Percentiles rank a stretch among this genome's conserved stretches.
Evolutionary conservation across 192 early-diverging fungal genomes (phyloP).

Genomic region (Dimargaris verticillata): DNA sequence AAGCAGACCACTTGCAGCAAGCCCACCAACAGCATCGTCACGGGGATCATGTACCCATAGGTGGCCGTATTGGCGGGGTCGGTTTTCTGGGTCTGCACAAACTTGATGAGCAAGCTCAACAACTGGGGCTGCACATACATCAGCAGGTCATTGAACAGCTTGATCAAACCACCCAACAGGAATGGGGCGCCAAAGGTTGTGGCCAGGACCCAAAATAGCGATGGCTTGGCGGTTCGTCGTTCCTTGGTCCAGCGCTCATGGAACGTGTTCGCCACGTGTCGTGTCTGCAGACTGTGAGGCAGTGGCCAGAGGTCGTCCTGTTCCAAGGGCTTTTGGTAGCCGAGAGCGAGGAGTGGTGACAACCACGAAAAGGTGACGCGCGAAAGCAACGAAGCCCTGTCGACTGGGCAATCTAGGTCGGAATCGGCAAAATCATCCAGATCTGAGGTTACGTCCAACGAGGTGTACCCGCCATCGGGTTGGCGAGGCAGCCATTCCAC

Average conservation of each 20-base stretch:
- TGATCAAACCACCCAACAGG: slow-evolving; percentile 58
- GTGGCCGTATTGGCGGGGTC: slow-evolving; percentile 39
- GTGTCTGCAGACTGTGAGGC: slow-evolving; percentile 36
- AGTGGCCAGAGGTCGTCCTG: slow-evolving; percentile 63
- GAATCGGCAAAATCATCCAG: slow-evolving; percentile 8
- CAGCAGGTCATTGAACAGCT: slow-evolving; percentile 54
- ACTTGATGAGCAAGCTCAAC: slow-evolving; percentile 48
- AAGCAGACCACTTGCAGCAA: slow-evolving; percentile 59
- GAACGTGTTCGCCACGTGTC: slow-evolving; percentile 41
- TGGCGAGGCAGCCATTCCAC: slow-evolving; percentile 21
- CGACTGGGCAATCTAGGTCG: slow-evolving; percentile 41
- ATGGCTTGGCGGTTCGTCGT: slow-evolving; percentile 42
- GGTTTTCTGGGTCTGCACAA: slow-evolving; percentile 41
- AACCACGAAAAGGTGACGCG: slow-evolving; percentile 81
- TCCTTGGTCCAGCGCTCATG: slow-evolving; percentile 53
- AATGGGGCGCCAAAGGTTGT: slow-evolving; percentile 46
- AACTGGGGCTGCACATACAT: slow-evolving; percentile 68
- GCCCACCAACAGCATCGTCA: slow-evolving; percentile 58
- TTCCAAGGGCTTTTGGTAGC: slow-evolving; percentile 51
- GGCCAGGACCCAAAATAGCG: slow-evolving; percentile 44
- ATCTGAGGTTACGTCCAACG: slow-evolving; percentile 4
- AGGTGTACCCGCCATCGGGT: slow-evolving; percentile 17
- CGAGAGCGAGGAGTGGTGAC: slow-evolving; percentile 65
- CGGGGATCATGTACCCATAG: slow-evolving; percentile 66
- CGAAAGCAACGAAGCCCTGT: slow-evolving; percentile 67